These are phyloP conservation scores for Cydonia oblonga DNA, from an alignment of 331 rosid species.

Conservation along the genomic window DNA sequence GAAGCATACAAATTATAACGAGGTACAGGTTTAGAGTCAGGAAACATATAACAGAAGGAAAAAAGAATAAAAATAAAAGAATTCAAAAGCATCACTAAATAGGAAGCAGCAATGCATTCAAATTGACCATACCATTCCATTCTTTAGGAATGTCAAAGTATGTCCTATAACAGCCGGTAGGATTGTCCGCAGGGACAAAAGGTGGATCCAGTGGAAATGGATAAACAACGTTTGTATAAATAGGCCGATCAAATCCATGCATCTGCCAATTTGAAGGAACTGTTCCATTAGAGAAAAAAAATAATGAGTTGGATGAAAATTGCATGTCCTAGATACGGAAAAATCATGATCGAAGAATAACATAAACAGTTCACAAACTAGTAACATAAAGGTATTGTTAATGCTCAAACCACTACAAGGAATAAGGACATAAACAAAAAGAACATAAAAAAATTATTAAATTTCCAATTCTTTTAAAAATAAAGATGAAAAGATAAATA, in stretches of 20 bases:
- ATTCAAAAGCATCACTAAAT: neutral
- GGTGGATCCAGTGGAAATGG: slow-evolving; percentile 93
- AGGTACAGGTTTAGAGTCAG: neutral
- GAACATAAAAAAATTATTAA: neutral
- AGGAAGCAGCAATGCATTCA: neutral
- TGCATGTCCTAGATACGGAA: neutral
- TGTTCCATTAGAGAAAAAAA: slow-evolving; percentile 34
- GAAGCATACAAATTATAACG: neutral
- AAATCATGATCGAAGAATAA: neutral
- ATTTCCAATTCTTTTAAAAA: neutral
- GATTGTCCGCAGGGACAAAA: slow-evolving; percentile 52
- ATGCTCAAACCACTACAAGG: neutral
- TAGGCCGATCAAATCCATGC: slow-evolving; percentile 86
- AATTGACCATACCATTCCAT: slow-evolving; percentile 64
- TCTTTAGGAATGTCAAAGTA: slow-evolving; percentile 62
- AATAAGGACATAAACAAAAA: neutral
- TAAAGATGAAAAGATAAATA: neutral
- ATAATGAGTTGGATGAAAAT: neutral
- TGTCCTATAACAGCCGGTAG: slow-evolving; percentile 89
- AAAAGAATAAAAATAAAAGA: neutral
- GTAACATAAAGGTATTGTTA: no score
- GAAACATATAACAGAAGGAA: neutral
- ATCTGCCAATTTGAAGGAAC: slow-evolving; percentile 98
- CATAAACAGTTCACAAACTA: neutral
- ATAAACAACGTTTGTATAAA: slow-evolving; percentile 62